These are phyloP conservation scores for Aureobasidium musti DNA, from an alignment of 2,329 filamentous ascomycete species.

Conservation along the genomic window DNA sequence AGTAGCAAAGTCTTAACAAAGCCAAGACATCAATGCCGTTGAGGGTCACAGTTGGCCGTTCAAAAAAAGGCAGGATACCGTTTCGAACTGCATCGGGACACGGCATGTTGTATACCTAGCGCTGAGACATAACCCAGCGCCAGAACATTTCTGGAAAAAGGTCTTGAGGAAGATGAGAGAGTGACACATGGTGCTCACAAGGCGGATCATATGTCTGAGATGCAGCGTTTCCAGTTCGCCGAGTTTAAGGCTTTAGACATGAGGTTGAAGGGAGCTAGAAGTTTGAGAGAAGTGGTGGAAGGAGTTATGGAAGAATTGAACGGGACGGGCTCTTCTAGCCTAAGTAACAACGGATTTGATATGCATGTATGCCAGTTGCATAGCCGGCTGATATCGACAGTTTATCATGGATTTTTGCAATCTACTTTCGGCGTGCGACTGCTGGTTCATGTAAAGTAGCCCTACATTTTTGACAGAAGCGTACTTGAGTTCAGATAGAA, in stretches of 20 bases:
- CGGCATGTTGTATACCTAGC: neutral
- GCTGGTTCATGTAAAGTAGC: neutral
- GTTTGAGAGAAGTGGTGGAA: neutral
- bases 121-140: neutral
- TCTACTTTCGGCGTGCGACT: neutral
- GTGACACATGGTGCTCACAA: neutral
- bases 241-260: neutral
- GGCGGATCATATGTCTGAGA: slow-evolving; percentile 21
- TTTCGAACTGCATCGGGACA: neutral
- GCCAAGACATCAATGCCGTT: neutral
- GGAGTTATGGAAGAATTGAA: neutral
- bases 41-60: slow-evolving; percentile 4
- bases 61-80: neutral
- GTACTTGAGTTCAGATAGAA: neutral
- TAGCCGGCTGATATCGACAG: neutral
- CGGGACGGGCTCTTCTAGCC: neutral
- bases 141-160: slow-evolving; percentile 17
- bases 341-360: neutral
- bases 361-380: neutral
- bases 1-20: neutral
- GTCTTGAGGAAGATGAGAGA: neutral
- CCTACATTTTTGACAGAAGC: neutral
- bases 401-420: neutral
- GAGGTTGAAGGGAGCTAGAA: slow-evolving; percentile 8
- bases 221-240: slow-evolving; percentile 7